Base-by-base conservation (phyloP, 768 basidiomycete genomes). In the Auriscalpium orientale region DNA sequence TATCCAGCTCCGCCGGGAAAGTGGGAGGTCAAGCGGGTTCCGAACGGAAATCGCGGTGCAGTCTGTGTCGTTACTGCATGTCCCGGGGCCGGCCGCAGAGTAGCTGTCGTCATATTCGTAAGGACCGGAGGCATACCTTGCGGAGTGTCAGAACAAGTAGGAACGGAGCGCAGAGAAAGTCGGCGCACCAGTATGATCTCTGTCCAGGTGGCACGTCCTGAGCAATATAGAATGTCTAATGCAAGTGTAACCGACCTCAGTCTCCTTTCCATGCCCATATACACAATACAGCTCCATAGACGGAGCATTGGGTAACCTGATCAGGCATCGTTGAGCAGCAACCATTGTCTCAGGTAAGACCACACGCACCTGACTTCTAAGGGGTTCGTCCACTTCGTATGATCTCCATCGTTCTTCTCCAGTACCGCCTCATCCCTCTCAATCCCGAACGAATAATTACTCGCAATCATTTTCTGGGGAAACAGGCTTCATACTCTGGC, bases 211-310 rank as follows among this genome's bases (percentile, higher is more conserved):
- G 44, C 44, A 46, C 13, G 54, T 55, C n/a, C 43, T 55, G 43
- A 56, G 51, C 36, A 15, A 46, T 8, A 28, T 40, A 56, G 53
- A 49, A 36, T 40, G 46, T 37, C 21, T 22, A 34, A n/a, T 18
- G n/a, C 55, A 58, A 47, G 50, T 55, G 2, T 43, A 52, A 54
- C 79, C 60, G 40, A 84, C 89, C 79, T 97, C 94, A 0, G 94
- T 99, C 63, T 94, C 89, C 67, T 98, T 98, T 18, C 95, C 95
- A 62, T 91, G 87, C 0, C 95, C 95, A 72, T 98, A 98, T 2
- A 94, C 81, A 60, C 95, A 98, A 68, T 85, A 89, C 33, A 95
- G 85, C 66, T 87, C 91, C 85, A 97, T 88, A 5, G 86, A 88
- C 1, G 95, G 94, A 0, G 97, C 97, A 48, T 83, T 71, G 1